These are phyloP conservation scores for Apiospora sp. DNA, from an alignment of 2,329 filamentous ascomycete species.

Conservation along the genomic window DNA sequence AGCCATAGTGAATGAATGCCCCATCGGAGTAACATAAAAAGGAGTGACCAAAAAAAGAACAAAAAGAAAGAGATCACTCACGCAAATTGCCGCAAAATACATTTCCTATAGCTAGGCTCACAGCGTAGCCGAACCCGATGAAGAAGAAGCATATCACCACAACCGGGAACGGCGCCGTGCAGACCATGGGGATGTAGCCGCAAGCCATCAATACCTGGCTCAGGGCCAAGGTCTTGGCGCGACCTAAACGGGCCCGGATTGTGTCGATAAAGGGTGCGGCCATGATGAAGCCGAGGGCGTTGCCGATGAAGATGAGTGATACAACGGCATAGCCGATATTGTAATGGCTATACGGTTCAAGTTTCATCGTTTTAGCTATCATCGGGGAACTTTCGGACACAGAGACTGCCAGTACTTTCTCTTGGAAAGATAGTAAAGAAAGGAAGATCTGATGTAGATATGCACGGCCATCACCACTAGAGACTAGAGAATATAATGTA, in stretches of 20 bases:
- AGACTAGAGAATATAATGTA: background rate
- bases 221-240: conserved; percentile 68
- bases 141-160: conserved; percentile 75
- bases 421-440: no score
- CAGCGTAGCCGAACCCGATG: conserved; percentile 65
- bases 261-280: conserved; percentile 75
- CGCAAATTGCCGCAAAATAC: conserved; percentile 63
- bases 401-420: no score
- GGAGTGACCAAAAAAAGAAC: no score
- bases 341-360: conserved; percentile 60
- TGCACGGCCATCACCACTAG: no score
- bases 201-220: conserved; percentile 63
- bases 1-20: background rate
- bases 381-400: background rate
- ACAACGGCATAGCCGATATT: conserved; percentile 79
- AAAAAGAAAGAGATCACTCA: background rate
- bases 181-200: conserved; percentile 72
- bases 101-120: conserved; percentile 65
- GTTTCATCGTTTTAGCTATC: background rate
- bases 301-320: conserved; percentile 82
- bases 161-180: conserved; percentile 73
- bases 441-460: no score
- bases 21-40: background rate
- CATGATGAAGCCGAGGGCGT: conserved; percentile 78
- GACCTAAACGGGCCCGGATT: conserved; percentile 68